Evolutionary conservation across 352 stramenopile species (phyloP), one percentile per base, ranked within the genome.

Genomic region (Globisporangium cederbergense): DNA sequence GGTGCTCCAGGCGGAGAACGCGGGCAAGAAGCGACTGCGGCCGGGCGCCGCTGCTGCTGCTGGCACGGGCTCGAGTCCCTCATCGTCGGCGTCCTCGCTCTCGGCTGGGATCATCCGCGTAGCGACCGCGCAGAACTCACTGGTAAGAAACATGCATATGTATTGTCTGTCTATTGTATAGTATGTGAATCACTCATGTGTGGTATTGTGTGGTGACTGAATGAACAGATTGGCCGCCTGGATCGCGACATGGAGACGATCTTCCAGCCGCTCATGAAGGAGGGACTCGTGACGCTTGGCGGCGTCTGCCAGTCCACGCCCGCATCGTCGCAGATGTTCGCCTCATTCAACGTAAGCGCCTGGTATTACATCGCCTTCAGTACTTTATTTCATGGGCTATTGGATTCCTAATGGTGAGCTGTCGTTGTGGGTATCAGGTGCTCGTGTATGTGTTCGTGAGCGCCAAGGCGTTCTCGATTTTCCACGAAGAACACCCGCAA

Each of bases 261-360:
- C 40, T 69, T 90, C 34, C 78, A 91, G 53, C 73, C 79, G 14
- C 59, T 93, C 18, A 81, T 93, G 67, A 87, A 89, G 45, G 77
- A 78, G 64, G 70, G 70, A 10, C 67, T 93, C 0, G 67, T 90
- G 18, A 68, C 43, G 11, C 63, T 91, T 1, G 70, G 66, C 18
- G 82, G 73, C 10, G 71, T 89, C 16, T 91, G 82, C 30, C 64
- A 81, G n/a, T 52, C 61, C 2, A 60, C 76, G 13, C 82, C 81
- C 1, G 53, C 70, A 30, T 85, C 77, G 2, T 70, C 60, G 30
- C 70, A 83, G 32, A 83, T 90, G 68, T 93, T 93, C 34, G 77
- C 84, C 13, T 85, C 82, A 0, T 93, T 93, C 66, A 56, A 79
- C 46, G 78, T 88, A 54, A 34, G 22, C 8, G 2, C 13, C 4